phyloP scores from a whole-genome alignment of 2,329 filamentous ascomycete species.

The Septoria linicola region DNA sequence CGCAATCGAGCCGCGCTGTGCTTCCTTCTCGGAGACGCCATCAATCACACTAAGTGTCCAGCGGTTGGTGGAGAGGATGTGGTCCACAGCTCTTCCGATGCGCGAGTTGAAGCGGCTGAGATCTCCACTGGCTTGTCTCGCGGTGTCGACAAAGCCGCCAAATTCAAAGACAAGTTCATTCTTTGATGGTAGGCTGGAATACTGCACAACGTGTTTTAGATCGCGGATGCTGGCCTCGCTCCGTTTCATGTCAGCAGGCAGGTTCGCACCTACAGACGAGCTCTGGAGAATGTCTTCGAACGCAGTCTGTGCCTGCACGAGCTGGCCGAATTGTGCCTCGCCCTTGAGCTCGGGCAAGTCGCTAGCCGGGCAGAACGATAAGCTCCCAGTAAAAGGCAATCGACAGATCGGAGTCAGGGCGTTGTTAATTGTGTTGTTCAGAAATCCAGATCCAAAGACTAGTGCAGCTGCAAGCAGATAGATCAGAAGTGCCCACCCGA shows the following conservation, averaged over 20 bases:
- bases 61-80: slow-evolving; percentile 70
- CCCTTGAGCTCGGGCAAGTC: slow-evolving; percentile 30
- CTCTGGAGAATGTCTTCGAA: slow-evolving; percentile 74
- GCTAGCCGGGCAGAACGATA: slow-evolving; percentile 60
- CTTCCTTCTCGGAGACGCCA: slow-evolving; percentile 53
- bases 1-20: slow-evolving; percentile 41
- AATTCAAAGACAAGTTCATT: slow-evolving; percentile 74
- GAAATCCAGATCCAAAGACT: slow-evolving; percentile 61
- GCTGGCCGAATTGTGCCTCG: slow-evolving; percentile 66
- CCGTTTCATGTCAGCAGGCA: slow-evolving; percentile 77
- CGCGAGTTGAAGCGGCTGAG: slow-evolving; percentile 74
- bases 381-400: slow-evolving; percentile 62
- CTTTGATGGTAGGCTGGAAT: slow-evolving; percentile 65
- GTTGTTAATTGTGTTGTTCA: slow-evolving; percentile 59
- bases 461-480: slow-evolving; percentile 61
- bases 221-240: slow-evolving; percentile 73
- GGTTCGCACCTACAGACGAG: slow-evolving; percentile 61
- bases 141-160: slow-evolving; percentile 70
- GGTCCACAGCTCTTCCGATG: slow-evolving; percentile 71
- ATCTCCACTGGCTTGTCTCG: slow-evolving; percentile 62
- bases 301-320: slow-evolving; percentile 71
- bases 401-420: slow-evolving; percentile 69
- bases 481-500: slow-evolving; percentile 61
- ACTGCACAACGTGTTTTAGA: slow-evolving; percentile 68
- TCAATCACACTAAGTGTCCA: slow-evolving; percentile 72